These are phyloP conservation scores for Fusarium bulbicola DNA, from an alignment of 2,329 filamentous ascomycete genomes.

Conservation along the genomic window DNA sequence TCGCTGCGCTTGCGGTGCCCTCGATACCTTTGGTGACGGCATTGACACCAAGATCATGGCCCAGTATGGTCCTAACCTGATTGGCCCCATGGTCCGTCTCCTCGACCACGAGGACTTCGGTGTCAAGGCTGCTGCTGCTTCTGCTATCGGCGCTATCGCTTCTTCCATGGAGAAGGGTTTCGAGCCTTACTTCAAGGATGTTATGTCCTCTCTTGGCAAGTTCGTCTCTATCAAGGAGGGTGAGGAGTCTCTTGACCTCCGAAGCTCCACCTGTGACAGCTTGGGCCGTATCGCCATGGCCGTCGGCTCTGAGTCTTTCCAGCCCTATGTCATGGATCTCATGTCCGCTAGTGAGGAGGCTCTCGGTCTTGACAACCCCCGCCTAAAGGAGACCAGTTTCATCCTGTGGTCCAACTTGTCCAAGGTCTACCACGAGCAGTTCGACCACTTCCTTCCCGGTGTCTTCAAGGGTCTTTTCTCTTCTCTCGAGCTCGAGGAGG, in stretches of 20 bases:
- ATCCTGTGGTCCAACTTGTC: conserved; percentile 95
- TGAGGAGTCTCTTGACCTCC: conserved; percentile 88
- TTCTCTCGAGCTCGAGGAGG: conserved; percentile 86
- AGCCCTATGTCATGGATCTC: conserved; percentile 88
- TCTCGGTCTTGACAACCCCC: conserved; percentile 85
- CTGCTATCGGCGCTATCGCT: conserved; percentile 90
- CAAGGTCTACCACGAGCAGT: conserved; percentile 89
- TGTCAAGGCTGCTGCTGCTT: conserved; percentile 88
- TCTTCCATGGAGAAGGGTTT: conserved; percentile 85
- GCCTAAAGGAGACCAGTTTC: conserved; percentile 95
- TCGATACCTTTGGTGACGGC: conserved; percentile 91
- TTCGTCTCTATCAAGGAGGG: conserved; percentile 88
- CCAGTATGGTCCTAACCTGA: conserved; percentile 82
- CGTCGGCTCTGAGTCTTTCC: conserved; percentile 85
- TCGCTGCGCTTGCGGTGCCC: conserved; percentile 86
- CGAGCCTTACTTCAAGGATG: conserved; percentile 88
- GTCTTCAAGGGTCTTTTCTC: conserved; percentile 84
- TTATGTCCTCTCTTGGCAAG: conserved; percentile 87
- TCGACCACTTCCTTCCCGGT: conserved; percentile 79
- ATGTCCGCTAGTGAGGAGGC: conserved; percentile 95
- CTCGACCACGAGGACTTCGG: conserved; percentile 86
- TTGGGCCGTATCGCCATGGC: conserved; percentile 93
- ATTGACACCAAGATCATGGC: conserved; percentile 81
- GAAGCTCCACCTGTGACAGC: conserved; percentile 89
- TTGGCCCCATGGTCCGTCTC: conserved; percentile 84